Conservation (phyloP, 768 basidiomycete species). For the Stropharia rugosoannulata region DNA sequence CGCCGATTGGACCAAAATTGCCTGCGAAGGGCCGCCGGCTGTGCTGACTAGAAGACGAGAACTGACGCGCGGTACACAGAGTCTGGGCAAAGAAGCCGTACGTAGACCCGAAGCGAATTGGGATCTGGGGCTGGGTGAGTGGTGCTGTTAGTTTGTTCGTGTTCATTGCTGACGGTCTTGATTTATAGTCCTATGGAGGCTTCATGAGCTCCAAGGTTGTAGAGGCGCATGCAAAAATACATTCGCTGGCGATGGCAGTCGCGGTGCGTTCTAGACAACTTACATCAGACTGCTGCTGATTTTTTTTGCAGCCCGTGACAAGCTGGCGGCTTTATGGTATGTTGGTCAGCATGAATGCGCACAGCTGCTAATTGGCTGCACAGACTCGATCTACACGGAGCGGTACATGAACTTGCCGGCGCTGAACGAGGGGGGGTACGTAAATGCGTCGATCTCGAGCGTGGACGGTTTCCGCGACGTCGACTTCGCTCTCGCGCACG, state of each 20-base stretch:
- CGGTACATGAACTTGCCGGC: slow-evolving; percentile 90
- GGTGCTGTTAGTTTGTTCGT: slow-evolving; percentile 6
- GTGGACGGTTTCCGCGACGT: slow-evolving; percentile 83
- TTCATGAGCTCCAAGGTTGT: slow-evolving; percentile 94
- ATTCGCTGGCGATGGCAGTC: slow-evolving; percentile 88
- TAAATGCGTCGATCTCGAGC: slow-evolving; percentile 83
- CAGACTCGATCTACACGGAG: slow-evolving; percentile 96
- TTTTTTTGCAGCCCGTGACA: slow-evolving; percentile 70
- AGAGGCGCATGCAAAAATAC: slow-evolving; percentile 87
- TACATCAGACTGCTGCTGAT: not conserved
- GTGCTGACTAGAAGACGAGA: not conserved
- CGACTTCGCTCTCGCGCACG: slow-evolving; percentile 86
- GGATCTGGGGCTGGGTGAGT: slow-evolving; percentile 97
- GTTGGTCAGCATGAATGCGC: slow-evolving; percentile 11
- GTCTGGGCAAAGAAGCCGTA: slow-evolving; percentile 86
- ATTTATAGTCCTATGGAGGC: slow-evolving; percentile 84
- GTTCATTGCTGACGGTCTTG: not conserved
- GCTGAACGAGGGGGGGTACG: slow-evolving; percentile 83
- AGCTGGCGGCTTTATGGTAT: slow-evolving; percentile 82
- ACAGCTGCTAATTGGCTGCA: slow-evolving; percentile 4
- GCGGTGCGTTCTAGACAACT: slow-evolving; percentile 49
- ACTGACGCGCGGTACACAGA: slow-evolving; percentile 31
- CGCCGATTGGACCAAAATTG: no score
- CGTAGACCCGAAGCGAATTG: slow-evolving; percentile 85
- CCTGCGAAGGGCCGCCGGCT: not conserved